These are phyloP conservation scores for Maudiozyma turicensis DNA, from an alignment of 805 yeast genomes.

Conservation along the genomic window DNA sequence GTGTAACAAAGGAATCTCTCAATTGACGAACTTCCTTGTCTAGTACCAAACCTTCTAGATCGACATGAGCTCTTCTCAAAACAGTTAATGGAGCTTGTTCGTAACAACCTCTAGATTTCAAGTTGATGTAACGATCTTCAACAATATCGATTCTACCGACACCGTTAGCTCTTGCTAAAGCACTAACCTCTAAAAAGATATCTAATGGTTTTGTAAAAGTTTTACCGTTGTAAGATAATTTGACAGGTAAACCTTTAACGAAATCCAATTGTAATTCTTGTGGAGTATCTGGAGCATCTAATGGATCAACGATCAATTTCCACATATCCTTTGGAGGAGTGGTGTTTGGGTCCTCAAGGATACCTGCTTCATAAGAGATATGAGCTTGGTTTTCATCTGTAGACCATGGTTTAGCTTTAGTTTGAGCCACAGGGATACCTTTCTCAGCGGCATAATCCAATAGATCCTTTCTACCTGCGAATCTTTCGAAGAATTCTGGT, in stretches of 20 bases:
- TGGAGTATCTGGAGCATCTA: conserved; percentile 88
- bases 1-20: conserved; percentile 93
- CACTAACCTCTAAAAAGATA: conserved; percentile 83
- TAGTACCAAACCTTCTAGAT: conserved; percentile 90
- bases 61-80: conserved; percentile 89
- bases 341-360: conserved; percentile 94
- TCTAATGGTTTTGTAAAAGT: conserved; percentile 84
- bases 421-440: conserved; percentile 90
- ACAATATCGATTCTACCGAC: conserved; percentile 99
- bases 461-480: conserved; percentile 96
- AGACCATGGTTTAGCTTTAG: conserved; percentile 99
- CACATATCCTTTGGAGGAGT: conserved; percentile 99
- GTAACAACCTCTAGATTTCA: conserved; percentile 98
- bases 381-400: conserved; percentile 99
- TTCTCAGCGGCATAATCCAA: conserved; percentile 89
- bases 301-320: conserved; percentile 95
- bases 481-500: conserved; percentile 87
- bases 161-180: conserved; percentile 97
- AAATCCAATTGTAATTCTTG: conserved; percentile 80
- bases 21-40: conserved; percentile 97
- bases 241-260: conserved; percentile 79
- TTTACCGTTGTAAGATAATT: conserved; percentile 56
- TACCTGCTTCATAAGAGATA: conserved; percentile 98
- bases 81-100: conserved; percentile 98
- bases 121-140: conserved; percentile 97